These are phyloP conservation scores for Penicillium robsamsonii DNA, from an alignment of 495 filamentous ascomycete species.

Conservation along the genomic window DNA sequence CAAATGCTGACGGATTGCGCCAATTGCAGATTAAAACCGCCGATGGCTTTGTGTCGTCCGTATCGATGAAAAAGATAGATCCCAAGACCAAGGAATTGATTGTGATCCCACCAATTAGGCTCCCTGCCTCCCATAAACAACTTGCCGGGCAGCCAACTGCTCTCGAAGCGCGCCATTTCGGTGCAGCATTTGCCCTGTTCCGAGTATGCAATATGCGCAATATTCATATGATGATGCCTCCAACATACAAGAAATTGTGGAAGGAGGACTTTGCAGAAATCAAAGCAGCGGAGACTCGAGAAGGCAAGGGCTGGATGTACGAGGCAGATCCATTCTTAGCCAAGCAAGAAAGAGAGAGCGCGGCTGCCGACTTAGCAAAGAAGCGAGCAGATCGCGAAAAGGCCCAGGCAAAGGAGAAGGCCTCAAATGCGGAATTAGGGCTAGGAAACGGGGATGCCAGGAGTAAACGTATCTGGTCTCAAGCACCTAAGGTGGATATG, in stretches of 20 bases:
- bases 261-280: slow-evolving; percentile 76
- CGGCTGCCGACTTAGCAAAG: slow-evolving; percentile 67
- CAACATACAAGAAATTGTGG: slow-evolving; percentile 82
- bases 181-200: slow-evolving; percentile 85
- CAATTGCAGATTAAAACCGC: slow-evolving; percentile 43
- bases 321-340: slow-evolving; percentile 91
- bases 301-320: slow-evolving; percentile 86
- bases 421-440: slow-evolving; percentile 46
- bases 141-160: slow-evolving; percentile 67
- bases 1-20: slow-evolving; percentile 15
- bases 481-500: slow-evolving; percentile 89
- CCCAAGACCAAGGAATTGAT: slow-evolving; percentile 76
- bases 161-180: slow-evolving; percentile 88
- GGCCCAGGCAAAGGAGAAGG: slow-evolving; percentile 59
- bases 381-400: slow-evolving; percentile 62
- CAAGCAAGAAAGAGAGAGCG: slow-evolving; percentile 72
- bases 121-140: slow-evolving; percentile 71
- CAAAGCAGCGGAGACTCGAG: slow-evolving; percentile 71
- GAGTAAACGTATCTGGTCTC: slow-evolving; percentile 69
- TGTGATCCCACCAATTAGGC: slow-evolving; percentile 72
- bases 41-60: slow-evolving; percentile 72
- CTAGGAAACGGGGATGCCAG: slow-evolving; percentile 33
- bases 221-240: slow-evolving; percentile 90
- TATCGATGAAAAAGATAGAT: slow-evolving; percentile 75
- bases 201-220: slow-evolving; percentile 93